Base-by-base conservation (phyloP, 2,329 filamentous ascomycete species). In the Fusarium drepaniforme region DNA sequence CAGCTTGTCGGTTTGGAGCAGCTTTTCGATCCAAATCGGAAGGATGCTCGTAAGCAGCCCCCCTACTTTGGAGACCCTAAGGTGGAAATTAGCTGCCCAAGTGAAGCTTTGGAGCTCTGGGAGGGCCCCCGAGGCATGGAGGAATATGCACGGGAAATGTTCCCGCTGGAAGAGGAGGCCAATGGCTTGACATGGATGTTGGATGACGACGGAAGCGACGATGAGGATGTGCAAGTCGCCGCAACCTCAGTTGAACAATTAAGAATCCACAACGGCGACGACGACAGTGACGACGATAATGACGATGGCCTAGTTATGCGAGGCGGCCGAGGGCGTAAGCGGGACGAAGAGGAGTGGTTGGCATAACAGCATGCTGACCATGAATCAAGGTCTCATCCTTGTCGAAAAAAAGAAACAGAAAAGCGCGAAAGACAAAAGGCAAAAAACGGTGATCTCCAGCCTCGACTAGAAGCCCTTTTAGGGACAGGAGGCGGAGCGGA, bases 121-220 rank as follows among this genome's bases (percentile, higher is more conserved):
- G 94, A 97, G 81, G 97, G 95, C 5, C 95, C 95, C 76, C 89
- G 97, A 65, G 94, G 94, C 35, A 89, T 98, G 77, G 95, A 98
- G 81, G 97, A 98, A 83, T 99, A 98, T 82, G 96, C 96, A 2
- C 89, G 94, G 59, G 97, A 98, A 82, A 95, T 97, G 33, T 98
- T 98, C 79, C 94, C 95, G 0, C 89, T 98, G 15, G 97, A 99
- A 83, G 97, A 99, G 84, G 93, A 96, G 77, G 95, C 95, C 37
- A 98, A 98, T 81, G 96, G 96, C 7, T 85, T 97, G 80, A 94
- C 93, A 18, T 99, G 97, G 97, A 98, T 98, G 96, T 81, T 89
- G 51, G 88, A 89, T 6, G 88, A 88, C 13, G 87, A 87, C 44
- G 86, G 86, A 28, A 80, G 77, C 38, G 83, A 81, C 9, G 82